phyloP scores from a whole-genome alignment of 257 asterid species.

The Salvia rosmarinus region DNA sequence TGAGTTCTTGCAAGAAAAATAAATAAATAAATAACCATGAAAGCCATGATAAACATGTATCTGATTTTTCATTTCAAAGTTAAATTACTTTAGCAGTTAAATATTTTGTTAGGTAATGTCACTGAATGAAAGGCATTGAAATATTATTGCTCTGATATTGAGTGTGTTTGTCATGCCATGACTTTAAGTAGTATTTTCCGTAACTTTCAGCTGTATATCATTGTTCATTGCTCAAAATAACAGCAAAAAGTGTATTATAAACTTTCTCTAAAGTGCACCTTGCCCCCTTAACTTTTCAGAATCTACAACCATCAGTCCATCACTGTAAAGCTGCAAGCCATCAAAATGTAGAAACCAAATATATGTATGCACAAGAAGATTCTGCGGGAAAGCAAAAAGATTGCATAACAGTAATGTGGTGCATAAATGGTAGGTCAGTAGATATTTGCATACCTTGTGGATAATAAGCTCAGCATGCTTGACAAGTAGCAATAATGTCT shows the following conservation, averaged over 20 bases:
- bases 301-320: background rate
- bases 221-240: background rate
- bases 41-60: background rate
- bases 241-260: background rate
- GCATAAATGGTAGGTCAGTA: slow-evolving; percentile 3
- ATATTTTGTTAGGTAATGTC: background rate
- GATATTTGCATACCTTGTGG: slow-evolving; percentile 64
- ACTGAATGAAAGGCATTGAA: background rate
- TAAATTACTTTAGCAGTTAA: background rate
- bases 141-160: background rate
- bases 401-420: background rate
- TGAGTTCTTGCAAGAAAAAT: background rate
- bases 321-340: slow-evolving; percentile 17
- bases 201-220: slow-evolving; percentile 6
- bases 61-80: slow-evolving; percentile 1
- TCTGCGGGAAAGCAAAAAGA: background rate
- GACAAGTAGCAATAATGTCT: slow-evolving; percentile 88
- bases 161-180: background rate
- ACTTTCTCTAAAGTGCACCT: background rate
- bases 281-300: background rate
- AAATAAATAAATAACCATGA: no score
- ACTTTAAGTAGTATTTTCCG: background rate
- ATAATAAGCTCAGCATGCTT: slow-evolving; percentile 95
- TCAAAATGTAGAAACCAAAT: slow-evolving; percentile 18
- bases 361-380: slow-evolving; percentile 12